A percentile compares a stretch with the other conserved stretches of the same genome.
Conservation (phyloP, 31 red algal species). For the Asparagopsis taxiformis region DNA sequence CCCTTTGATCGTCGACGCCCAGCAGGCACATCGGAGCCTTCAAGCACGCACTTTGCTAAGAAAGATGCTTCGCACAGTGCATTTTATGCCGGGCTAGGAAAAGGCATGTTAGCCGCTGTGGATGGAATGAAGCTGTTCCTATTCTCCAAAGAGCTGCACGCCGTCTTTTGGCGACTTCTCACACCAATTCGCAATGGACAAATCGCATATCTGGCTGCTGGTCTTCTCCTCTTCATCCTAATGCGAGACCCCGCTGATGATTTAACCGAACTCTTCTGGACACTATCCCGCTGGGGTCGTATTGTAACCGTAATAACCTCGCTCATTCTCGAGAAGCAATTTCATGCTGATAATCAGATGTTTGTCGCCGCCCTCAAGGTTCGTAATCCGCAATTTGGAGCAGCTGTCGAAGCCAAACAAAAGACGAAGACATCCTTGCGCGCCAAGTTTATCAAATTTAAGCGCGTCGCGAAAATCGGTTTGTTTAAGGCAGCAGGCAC, state of each 20-base stretch:
- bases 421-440: conserved; percentile 20
- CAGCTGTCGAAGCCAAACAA: conserved; percentile 13
- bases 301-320: conserved; percentile 50
- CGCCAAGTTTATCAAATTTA: conserved; percentile 17
- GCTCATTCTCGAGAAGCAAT: conserved; percentile 36
- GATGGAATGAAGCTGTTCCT: conserved; percentile 56
- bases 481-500: conserved; percentile 38
- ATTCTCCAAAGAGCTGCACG: conserved; percentile 23
- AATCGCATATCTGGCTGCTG: conserved; percentile 25
- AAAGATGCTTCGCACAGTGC: conserved; percentile 82
- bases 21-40: background rate
- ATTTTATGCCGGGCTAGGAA: conserved; percentile 70
- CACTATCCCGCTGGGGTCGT: conserved; percentile 64
- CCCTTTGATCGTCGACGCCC: too few relatives aligned
- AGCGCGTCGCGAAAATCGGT: conserved; percentile 49
- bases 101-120: conserved; percentile 57
- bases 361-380: conserved; percentile 61
- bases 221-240: conserved; percentile 46
- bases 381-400: conserved; percentile 49
- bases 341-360: conserved; percentile 28
- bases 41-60: background rate
- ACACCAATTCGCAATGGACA: conserved; percentile 51
- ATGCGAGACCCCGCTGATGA: conserved; percentile 43
- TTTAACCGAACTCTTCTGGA: conserved; percentile 51
- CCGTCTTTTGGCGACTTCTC: conserved; percentile 39